phyloP scores from a whole-genome alignment of 2,329 filamentous ascomycete genomes.

The Beauveria pseudobassiana region DNA sequence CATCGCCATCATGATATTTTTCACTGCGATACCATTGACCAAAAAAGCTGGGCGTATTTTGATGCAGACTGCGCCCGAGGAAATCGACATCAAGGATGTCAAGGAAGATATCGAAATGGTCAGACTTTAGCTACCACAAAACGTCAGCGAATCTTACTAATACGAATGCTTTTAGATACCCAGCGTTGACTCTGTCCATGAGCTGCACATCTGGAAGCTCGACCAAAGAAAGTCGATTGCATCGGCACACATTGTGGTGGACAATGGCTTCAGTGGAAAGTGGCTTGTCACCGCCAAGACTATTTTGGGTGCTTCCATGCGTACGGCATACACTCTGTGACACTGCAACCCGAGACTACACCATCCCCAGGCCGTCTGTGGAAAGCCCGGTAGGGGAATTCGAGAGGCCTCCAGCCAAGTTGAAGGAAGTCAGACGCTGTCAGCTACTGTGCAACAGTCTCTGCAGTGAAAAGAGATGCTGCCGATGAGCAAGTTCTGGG shows the following conservation, averaged over 20 bases:
- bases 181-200: conserved; percentile 60
- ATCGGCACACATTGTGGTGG: conserved; percentile 60
- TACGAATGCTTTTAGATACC: conserved; percentile 41
- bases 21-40: conserved; percentile 55
- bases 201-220: conserved; percentile 67
- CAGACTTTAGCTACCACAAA: background rate
- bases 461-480: conserved; percentile 47
- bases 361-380: conserved; percentile 9
- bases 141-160: background rate
- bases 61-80: conserved; percentile 56
- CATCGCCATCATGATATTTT: conserved; percentile 66
- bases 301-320: conserved; percentile 61
- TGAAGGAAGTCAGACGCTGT: conserved; percentile 28
- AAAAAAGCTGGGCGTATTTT: conserved; percentile 57
- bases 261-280: conserved; percentile 44
- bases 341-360: conserved; percentile 57
- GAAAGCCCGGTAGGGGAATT: background rate
- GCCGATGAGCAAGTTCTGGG: conserved; percentile 17
- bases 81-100: conserved; percentile 54
- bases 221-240: conserved; percentile 64
- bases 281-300: conserved; percentile 56
- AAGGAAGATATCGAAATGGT: conserved; percentile 62
- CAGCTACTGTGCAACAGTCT: conserved; percentile 43
- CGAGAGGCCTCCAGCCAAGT: conserved; percentile 12
- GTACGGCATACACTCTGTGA: conserved; percentile 65